Evolutionary conservation across 768 basidiomycete species (phyloP).

Genomic region (Calocybe indica): DNA sequence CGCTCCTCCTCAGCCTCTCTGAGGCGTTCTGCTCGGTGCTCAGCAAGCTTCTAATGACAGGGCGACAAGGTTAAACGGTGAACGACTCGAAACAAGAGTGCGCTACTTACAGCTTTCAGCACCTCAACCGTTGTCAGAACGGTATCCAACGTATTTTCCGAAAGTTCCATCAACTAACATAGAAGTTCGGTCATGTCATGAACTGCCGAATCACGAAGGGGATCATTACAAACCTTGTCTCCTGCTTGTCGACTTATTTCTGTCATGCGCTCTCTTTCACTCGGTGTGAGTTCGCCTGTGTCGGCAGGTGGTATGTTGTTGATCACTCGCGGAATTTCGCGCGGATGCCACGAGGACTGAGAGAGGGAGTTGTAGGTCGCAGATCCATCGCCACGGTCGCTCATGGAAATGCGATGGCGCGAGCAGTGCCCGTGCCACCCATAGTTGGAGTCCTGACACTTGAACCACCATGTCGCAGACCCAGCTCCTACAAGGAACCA

Average conservation of each 20-base stretch:
- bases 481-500: slow-evolving; percentile 66
- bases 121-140: slow-evolving; percentile 51
- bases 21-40: slow-evolving; percentile 44
- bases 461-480: slow-evolving; percentile 32
- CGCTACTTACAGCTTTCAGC: slow-evolving; percentile 49
- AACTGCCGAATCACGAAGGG: not conserved
- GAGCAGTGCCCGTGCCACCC: not conserved
- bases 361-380: slow-evolving; percentile 4
- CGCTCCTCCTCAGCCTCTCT: slow-evolving; percentile 25
- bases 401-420: slow-evolving; percentile 5
- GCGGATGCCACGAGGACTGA: slow-evolving; percentile 10
- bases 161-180: slow-evolving; percentile 53
- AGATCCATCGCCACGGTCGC: not conserved
- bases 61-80: slow-evolving; percentile 13
- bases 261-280: slow-evolving; percentile 38
- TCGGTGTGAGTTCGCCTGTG: slow-evolving; percentile 15
- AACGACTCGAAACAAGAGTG: slow-evolving; percentile 15
- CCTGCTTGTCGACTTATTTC: slow-evolving; percentile 43
- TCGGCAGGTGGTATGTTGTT: slow-evolving; percentile 19
- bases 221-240: slow-evolving; percentile 34
- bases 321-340: slow-evolving; percentile 20
- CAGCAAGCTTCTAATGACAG: slow-evolving; percentile 39
- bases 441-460: slow-evolving; percentile 28
- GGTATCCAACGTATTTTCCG: slow-evolving; percentile 62
- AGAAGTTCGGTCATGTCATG: not conserved